Percentiles rank a stretch among this genome's conserved stretches.
phyloP scores from a whole-genome alignment of 306 rosid genomes.

The Rosa rugosa region DNA sequence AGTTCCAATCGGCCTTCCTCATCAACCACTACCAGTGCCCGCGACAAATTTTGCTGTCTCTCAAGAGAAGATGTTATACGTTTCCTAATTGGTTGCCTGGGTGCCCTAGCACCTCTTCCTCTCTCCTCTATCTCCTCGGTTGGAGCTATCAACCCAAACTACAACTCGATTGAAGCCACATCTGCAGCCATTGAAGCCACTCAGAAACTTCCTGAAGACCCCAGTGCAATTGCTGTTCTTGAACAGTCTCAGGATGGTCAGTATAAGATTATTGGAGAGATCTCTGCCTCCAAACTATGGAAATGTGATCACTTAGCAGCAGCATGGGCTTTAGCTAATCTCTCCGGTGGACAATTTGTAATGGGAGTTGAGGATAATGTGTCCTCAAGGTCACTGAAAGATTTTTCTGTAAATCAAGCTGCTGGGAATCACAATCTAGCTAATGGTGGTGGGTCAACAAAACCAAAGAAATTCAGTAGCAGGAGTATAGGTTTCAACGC shows the following conservation, averaged over 20 bases:
- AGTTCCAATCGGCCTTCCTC: slow-evolving; percentile 55
- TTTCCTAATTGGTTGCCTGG: slow-evolving; percentile 91
- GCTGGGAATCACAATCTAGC: slow-evolving; percentile 33
- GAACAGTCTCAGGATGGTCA: slow-evolving; percentile 50
- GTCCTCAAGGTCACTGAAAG: slow-evolving; percentile 42
- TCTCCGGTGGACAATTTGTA: slow-evolving; percentile 90
- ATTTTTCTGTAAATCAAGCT: slow-evolving; percentile 33
- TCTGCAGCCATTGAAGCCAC: slow-evolving; percentile 64
- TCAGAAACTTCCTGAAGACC: slow-evolving; percentile 64
- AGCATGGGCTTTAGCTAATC: slow-evolving; percentile 92
- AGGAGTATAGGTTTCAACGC: slow-evolving; percentile 79
- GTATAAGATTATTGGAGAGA: slow-evolving; percentile 83
- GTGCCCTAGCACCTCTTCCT: slow-evolving; percentile 95
- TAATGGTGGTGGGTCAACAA: slow-evolving; percentile 47
- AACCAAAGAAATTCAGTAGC: slow-evolving; percentile 69
- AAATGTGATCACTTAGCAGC: slow-evolving; percentile 85
- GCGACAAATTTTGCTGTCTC: slow-evolving; percentile 78
- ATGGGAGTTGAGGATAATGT: slow-evolving; percentile 96
- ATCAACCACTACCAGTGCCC: slow-evolving; percentile 38
- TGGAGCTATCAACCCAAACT: slow-evolving; percentile 74
- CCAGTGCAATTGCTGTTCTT: slow-evolving; percentile 74
- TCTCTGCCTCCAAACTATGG: slow-evolving; percentile 90
- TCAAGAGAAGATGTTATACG: slow-evolving; percentile 98
- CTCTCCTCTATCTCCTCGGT: slow-evolving; percentile 79
- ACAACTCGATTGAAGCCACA: slow-evolving; percentile 61